A percentile compares a stretch with the other conserved stretches of the same genome.
These are phyloP conservation scores for Debaryomyces udenii DNA, from an alignment of 1,139 yeast species.

Conservation along the genomic window DNA sequence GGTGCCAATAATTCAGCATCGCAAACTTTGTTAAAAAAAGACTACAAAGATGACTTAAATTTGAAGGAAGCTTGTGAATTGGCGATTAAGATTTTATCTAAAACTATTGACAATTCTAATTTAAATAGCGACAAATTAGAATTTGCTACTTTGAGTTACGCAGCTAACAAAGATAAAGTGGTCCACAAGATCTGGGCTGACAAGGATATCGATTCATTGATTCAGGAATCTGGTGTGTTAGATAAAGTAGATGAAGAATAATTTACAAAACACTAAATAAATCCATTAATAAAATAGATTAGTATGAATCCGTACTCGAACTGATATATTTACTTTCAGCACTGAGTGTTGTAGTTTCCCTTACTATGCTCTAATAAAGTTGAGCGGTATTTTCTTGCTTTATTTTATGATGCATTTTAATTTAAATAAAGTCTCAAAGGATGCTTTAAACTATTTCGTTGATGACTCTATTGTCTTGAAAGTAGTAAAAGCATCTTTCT, in stretches of 20 bases:
- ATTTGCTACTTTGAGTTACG: slow-evolving; percentile 72
- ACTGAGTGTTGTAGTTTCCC: background rate
- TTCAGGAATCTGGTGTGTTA: slow-evolving; percentile 74
- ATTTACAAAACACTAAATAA: slow-evolving; percentile 12
- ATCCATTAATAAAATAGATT: background rate
- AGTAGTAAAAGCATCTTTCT: too few relatives aligned
- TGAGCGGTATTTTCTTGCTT: too few relatives aligned
- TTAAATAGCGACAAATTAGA: slow-evolving; percentile 88
- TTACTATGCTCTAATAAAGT: too few relatives aligned
- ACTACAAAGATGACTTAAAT: slow-evolving; percentile 79
- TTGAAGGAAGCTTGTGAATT: slow-evolving; percentile 82
- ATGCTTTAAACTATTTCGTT: too few relatives aligned
- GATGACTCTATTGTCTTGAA: too few relatives aligned
- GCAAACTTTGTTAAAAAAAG: slow-evolving; percentile 93
- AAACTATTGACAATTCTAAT: slow-evolving; percentile 90
- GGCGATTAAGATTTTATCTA: slow-evolving; percentile 88
- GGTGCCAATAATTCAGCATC: slow-evolving; percentile 98
- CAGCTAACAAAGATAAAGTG: slow-evolving; percentile 53
- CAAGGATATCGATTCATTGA: slow-evolving; percentile 70
- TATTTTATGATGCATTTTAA: too few relatives aligned
- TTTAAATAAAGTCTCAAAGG: too few relatives aligned
- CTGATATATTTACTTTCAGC: too few relatives aligned
- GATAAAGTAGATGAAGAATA: slow-evolving; percentile 36
- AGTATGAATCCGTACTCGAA: too few relatives aligned
- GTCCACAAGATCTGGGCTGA: slow-evolving; percentile 80